Evolutionary conservation across 495 filamentous ascomycete genomes (phyloP).

Genomic region (Peziza echinospora): DNA sequence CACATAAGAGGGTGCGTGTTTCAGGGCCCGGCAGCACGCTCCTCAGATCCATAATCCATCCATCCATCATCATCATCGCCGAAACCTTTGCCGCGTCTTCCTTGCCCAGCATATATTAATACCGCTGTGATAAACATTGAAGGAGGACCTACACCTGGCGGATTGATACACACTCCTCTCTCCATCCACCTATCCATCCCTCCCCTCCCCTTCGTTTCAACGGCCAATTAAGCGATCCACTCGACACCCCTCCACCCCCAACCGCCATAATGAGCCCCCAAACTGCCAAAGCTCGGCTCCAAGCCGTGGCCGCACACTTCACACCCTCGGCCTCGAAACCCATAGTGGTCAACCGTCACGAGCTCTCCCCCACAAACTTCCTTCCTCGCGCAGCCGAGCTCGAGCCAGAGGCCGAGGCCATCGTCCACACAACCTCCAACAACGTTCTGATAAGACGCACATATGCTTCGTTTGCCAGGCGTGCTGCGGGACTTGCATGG

Average conservation of each 20-base stretch:
- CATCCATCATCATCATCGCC: no score
- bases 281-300: neutral
- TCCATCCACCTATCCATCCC: no score
- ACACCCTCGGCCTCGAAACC: neutral
- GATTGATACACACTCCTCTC: no score
- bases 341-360: constrained; percentile 39
- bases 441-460: constrained; percentile 43
- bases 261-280: neutral
- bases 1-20: no score
- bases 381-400: constrained; percentile 71
- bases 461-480: constrained; percentile 63
- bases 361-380: constrained; percentile 75
- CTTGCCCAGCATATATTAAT: no score
- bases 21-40: no score
- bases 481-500: constrained; percentile 69
- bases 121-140: no score
- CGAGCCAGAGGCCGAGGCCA: constrained; percentile 70
- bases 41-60: no score
- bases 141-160: no score
- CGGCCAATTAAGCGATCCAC: no score
- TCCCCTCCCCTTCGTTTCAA: no score
- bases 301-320: neutral
- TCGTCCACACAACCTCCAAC: constrained; percentile 74
- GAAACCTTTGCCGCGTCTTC: no score
- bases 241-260: neutral